phyloP scores from a whole-genome alignment of 805 yeast species.

The Starmerella bombicola region DNA sequence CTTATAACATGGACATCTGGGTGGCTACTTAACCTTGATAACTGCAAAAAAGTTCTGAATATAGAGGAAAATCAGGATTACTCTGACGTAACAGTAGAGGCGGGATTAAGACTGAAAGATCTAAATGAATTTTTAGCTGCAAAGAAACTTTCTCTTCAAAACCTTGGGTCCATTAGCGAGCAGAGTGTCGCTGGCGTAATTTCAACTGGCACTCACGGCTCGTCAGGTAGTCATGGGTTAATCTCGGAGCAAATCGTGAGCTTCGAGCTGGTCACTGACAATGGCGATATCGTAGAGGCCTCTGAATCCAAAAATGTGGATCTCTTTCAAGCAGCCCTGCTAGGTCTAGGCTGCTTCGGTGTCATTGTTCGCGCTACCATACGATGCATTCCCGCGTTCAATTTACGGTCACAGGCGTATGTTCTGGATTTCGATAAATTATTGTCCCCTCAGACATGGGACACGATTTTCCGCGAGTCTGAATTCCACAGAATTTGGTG shows the following conservation, averaged over 20 bases:
- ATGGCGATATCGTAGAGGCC: conserved; percentile 58
- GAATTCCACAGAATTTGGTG: conserved; percentile 94
- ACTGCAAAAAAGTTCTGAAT: conserved; percentile 44
- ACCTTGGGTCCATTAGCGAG: conserved; percentile 84
- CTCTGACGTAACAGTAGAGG: conserved; percentile 89
- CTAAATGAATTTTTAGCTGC: conserved; percentile 53
- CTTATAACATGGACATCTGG: conserved; percentile 76
- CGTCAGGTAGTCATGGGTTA: conserved; percentile 83
- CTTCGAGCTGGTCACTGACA: conserved; percentile 58
- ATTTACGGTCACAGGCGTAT: conserved; percentile 68
- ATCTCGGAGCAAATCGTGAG: conserved; percentile 79
- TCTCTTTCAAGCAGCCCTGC: conserved; percentile 65
- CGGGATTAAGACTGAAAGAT: conserved; percentile 71
- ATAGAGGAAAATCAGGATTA: conserved; percentile 43
- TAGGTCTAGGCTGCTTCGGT: conserved; percentile 87
- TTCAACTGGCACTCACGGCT: conserved; percentile 94
- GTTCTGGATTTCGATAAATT: conserved; percentile 66
- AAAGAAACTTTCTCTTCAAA: conserved; percentile 70
- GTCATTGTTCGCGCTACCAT: conserved; percentile 74
- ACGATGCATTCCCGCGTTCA: conserved; percentile 73
- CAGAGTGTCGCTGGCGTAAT: conserved; percentile 93
- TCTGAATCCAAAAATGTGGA: conserved; percentile 51
- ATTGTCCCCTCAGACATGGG: conserved; percentile 47
- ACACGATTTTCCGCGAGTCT: conserved; percentile 70
- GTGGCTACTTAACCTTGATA: conserved; percentile 81